A percentile compares a stretch with the other conserved stretches of the same genome.
Conservation (phyloP, 441 rosid genomes). For the Adansonia gregorii region DNA sequence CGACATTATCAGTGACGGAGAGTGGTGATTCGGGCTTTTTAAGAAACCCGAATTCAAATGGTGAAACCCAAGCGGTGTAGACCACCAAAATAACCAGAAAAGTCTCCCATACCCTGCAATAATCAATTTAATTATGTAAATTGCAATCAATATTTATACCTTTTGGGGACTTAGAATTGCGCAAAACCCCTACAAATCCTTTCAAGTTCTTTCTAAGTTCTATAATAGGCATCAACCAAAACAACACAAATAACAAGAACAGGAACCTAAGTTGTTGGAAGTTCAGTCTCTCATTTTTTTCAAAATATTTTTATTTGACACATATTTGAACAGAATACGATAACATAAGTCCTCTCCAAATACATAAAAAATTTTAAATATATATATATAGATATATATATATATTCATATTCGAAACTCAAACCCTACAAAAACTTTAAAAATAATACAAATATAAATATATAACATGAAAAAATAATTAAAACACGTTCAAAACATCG, state of each 20-base stretch:
- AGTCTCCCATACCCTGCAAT: constrained; percentile 66
- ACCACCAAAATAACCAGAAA: constrained; percentile 58
- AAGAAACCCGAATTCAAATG: constrained; percentile 72
- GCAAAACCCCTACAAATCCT: neutral
- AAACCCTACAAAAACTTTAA: no score
- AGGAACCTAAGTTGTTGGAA: no score
- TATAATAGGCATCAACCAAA: neutral
- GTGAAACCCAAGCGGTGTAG: constrained; percentile 79
- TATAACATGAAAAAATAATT: no score
- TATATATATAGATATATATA: no score
- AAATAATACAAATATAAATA: no score
- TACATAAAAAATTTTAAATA: no score
- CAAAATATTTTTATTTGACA: no score
- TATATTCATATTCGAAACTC: no score
- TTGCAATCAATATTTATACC: neutral
- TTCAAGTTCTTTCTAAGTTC: neutral
- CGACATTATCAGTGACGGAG: constrained; percentile 56
- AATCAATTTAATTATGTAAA: neutral
- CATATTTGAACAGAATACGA: no score
- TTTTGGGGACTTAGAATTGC: neutral
- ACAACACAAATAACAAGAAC: neutral
- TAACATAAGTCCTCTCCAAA: no score
- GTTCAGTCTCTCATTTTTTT: no score
- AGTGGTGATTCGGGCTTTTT: constrained; percentile 44
- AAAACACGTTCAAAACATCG: no score